Base-by-base conservation (phyloP, 768 basidiomycete species). In the Obba rivulosa region DNA sequence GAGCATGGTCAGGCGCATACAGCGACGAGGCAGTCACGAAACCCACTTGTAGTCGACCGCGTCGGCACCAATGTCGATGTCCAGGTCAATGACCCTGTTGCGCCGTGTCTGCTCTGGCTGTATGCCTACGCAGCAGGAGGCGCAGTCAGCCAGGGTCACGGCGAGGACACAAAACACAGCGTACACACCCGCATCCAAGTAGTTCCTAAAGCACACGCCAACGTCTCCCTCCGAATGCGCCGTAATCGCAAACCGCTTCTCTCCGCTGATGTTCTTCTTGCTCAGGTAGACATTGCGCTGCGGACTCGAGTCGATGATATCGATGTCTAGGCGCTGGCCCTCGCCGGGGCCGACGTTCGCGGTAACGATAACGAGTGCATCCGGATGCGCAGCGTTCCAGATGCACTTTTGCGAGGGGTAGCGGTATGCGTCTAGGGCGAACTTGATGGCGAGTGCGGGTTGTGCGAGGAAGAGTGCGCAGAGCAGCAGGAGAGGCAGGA, bases 31-130 rank as follows among this genome's bases (percentile, higher is more conserved):
- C 20, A 34, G 18, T 21, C 5, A 44, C 36, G n/a, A 34, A 9
- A 71, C 87, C 54, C 61, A 95, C 93, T 99, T 98, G 78, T 98
- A 98, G 69, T 99, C 96, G 34, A 98, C 86, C 2, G 96, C 96
- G 60, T 98, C 95, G 11, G 95, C 94, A 28, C 96, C 96, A 65
- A 99, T 94, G 62, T 99, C 96, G 34, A 98, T 80, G 62, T 99
- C 96, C 49, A 98, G 71, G 72, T 99, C 95, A 52, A 99, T 67
- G 35, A 87, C 78, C 14, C 92, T 78, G 35, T 72, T 67, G 55
- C 80, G 70, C 47, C 77, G 76, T 25, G 67, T 60, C 2, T 71
- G 72, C 44, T 82, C 68, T 21, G 75, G 73, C 40, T 63, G 60
- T 17, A 77, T 66, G 17, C 74, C 82, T 83, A 48, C 8, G n/a